These are phyloP conservation scores for Trichosporon ovoides DNA, from an alignment of 1,284 basidiomycete species.

Conservation along the genomic window DNA sequence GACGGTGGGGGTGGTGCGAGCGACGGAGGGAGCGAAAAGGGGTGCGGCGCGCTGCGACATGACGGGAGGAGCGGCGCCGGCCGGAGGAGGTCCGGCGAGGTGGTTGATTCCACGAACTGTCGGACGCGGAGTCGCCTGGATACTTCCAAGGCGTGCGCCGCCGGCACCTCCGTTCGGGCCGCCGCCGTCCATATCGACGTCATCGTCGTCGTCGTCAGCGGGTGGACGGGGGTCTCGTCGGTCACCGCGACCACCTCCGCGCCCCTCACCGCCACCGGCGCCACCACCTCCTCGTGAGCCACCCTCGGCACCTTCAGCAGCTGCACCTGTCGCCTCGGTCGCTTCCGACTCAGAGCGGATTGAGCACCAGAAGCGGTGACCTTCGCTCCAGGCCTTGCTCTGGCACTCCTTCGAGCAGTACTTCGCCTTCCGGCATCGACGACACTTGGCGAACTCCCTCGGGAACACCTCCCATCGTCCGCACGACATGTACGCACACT, in stretches of 20 bases:
- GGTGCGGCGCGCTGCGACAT: slow-evolving; percentile 1
- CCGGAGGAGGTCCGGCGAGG: neutral
- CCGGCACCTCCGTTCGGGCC: slow-evolving; percentile 9
- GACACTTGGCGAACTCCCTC: slow-evolving; percentile 94
- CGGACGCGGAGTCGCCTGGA: slow-evolving; percentile 7
- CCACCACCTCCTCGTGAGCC: slow-evolving; percentile 10
- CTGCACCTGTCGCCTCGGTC: slow-evolving; percentile 7
- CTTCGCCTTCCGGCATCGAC: slow-evolving; percentile 93
- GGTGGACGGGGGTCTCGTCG: slow-evolving; percentile 6
- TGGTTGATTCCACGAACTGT: neutral
- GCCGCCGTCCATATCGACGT: slow-evolving; percentile 14
- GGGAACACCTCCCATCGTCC: slow-evolving; percentile 91
- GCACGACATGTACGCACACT: slow-evolving; percentile 97
- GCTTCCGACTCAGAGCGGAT: slow-evolving; percentile 30
- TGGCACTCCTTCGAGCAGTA: slow-evolving; percentile 99
- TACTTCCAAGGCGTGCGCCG: neutral
- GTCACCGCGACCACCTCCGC: slow-evolving; percentile 16
- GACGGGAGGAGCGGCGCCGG: neutral
- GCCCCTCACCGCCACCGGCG: slow-evolving; percentile 16
- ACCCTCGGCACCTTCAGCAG: slow-evolving; percentile 6
- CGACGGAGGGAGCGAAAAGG: neutral
- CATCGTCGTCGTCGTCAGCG: slow-evolving; percentile 17
- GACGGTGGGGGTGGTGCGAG: neutral
- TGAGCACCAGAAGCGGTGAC: slow-evolving; percentile 65
- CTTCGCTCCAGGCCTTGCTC: slow-evolving; percentile 93